Base-by-base conservation (phyloP, 2,329 filamentous ascomycete species). In the Juglanconis sp. region DNA sequence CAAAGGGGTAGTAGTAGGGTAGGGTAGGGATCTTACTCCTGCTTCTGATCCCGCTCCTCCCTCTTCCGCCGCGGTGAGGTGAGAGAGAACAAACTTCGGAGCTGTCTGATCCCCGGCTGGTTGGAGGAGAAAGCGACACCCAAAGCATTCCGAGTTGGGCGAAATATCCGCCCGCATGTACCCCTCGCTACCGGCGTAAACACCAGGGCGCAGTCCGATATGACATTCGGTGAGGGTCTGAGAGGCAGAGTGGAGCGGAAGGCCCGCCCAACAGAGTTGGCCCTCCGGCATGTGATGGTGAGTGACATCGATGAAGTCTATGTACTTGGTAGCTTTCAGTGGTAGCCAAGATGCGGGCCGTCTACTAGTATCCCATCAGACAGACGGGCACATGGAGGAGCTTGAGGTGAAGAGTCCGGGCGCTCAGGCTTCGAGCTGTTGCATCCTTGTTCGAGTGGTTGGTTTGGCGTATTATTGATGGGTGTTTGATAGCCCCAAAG, bases 21-120 rank as follows among this genome's bases (percentile, higher is more conserved):
- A 31, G 24, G 46, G 24, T 5, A 47, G 42, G 42, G 6, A 24
- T 10, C 61, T 63, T 61, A 63, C 61, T 50, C 51, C 38, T 57
- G 54, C 10, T 44, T 59, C 50, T 40, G 40, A n/a, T 56, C 55
- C 47, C 58, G 58, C 51, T 62, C 57, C 32, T 55, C 51, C 40
- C 30, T 50, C 30, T 44, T 61, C 51, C 46, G 51, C 40, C 58
- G 57, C 30, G 54, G 38, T 35, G 4, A 51, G 36, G 58, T 63
- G 50, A 36, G 40, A 32, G 61, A 63, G 48, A 63, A 54, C 42
- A 61, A 61, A 32, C 46, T 40, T 42, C 61, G 53, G 9, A 32
- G 34, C n/a, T 63, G 61, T 6, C 30, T 30, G 30, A 50, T 44
- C 38, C 46, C 51, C 31, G 50, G 53, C 40, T 24, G 15, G 36